phyloP scores from a whole-genome alignment of 345 rosid species.

The Diplotaxis tenuifolia region DNA sequence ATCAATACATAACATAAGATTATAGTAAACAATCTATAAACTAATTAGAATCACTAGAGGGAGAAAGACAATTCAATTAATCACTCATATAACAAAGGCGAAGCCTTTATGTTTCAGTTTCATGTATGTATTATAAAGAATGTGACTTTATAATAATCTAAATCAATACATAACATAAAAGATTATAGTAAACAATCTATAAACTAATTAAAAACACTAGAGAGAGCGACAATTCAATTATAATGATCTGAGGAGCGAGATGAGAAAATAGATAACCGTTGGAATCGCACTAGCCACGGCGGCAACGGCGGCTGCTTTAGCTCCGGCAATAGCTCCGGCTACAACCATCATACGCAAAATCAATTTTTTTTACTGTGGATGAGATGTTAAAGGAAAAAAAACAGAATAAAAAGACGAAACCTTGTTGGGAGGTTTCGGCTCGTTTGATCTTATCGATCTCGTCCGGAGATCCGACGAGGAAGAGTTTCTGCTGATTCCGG shows the following conservation, averaged over 20 bases:
- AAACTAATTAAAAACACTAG: background rate
- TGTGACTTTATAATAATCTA: background rate
- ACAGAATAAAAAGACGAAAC: conserved; percentile 11
- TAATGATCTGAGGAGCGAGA: background rate
- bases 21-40: background rate
- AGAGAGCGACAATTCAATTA: background rate
- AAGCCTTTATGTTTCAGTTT: background rate
- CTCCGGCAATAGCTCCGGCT: conserved; percentile 89
- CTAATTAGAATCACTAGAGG: background rate
- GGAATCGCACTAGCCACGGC: conserved; percentile 74
- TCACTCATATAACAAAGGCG: background rate
- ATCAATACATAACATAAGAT: background rate
- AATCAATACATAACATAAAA: background rate
- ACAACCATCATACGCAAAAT: background rate
- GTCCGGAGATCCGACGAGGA: conserved; percentile 33
- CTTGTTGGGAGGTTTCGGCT: conserved; percentile 29
- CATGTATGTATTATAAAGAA: background rate
- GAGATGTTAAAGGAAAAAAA: background rate
- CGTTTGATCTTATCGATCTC: conserved; percentile 33
- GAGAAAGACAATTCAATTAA: no score
- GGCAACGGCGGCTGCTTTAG: conserved; percentile 75
- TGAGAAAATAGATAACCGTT: conserved; percentile 45
- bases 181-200: background rate
- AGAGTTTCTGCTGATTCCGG: conserved; percentile 24
- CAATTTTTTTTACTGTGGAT: background rate